Base-by-base conservation (phyloP, 371 early-diverging fungal genomes). In the Mucor velutinosus region DNA sequence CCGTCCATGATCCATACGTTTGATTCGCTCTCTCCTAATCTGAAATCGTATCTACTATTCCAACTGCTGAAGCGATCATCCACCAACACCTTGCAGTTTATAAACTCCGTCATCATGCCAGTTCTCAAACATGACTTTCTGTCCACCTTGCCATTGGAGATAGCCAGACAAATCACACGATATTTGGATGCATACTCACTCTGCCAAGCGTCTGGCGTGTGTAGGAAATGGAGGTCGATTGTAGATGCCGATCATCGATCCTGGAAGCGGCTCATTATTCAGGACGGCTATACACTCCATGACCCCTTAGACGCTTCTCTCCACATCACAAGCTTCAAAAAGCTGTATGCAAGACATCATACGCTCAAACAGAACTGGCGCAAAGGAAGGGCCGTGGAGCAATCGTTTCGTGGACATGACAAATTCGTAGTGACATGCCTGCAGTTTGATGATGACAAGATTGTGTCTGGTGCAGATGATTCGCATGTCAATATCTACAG, bases 401-500 rank as follows among this genome's bases (percentile, higher is more conserved):
- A 86, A 21, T 86, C 87, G 49, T 92, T 97, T 71, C 81, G 86
- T 14, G 95, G 94, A 15, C 94, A 95, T 72, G 89, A 88, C 12
- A 86, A 84, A 33, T 83, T 89, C 64, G 96, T 97, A 0, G 97
- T 98, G 7, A 99, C 99, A 25, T 97, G 97, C 69, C 80, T 99
- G 51, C 96, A 97, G 76, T 95, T 97, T 79, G 97, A 97, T 68
- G 88, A 89, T 15, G 92, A 96, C 65, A 94, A 95, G 76, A 92
- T 99, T 43, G 90, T 98, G 19, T 90, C 93, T 17, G 97, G 97
- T 12, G 94, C 95, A 7, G 97, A 97, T 73, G 95, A 96, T 55
- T 84, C 88, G 59, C 82, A 88, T 5, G 93, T 97, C 21, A 90
- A 93, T 68, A 93, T 98, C 37, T 97, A 94, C 72, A 93, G 94